Conservation (phyloP, 2,329 filamentous ascomycete genomes). For the Paraphaeosphaeria minitans region DNA sequence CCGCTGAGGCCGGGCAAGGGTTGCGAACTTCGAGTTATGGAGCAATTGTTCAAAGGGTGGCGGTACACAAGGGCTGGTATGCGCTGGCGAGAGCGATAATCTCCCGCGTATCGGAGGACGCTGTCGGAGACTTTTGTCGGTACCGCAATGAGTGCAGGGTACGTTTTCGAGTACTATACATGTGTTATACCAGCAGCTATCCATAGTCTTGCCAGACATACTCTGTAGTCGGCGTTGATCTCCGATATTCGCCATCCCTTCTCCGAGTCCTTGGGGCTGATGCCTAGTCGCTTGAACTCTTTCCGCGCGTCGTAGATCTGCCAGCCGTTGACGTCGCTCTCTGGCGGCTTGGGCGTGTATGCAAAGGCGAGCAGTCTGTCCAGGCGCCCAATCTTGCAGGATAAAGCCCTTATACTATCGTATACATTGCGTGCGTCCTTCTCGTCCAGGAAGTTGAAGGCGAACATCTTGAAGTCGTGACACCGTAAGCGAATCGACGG, state of each 20-base stretch:
- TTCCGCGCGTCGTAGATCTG: slow-evolving; percentile 80
- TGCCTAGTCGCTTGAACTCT: slow-evolving; percentile 87
- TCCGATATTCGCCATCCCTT: slow-evolving; percentile 86
- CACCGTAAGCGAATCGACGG: slow-evolving; percentile 87
- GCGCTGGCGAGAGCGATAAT: slow-evolving; percentile 84
- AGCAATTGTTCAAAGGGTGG: slow-evolving; percentile 96
- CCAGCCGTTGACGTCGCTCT: slow-evolving; percentile 80
- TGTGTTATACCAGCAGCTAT: background rate
- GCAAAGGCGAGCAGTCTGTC: slow-evolving; percentile 91
- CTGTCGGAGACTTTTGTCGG: slow-evolving; percentile 94
- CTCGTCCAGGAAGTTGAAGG: slow-evolving; percentile 82
- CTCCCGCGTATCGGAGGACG: slow-evolving; percentile 88
- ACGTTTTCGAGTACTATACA: slow-evolving; percentile 80
- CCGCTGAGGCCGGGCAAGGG: slow-evolving; percentile 84
- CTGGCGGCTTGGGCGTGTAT: slow-evolving; percentile 75
- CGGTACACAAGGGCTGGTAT: slow-evolving; percentile 92
- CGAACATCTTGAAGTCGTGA: slow-evolving; percentile 92
- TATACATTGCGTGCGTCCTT: slow-evolving; percentile 80
- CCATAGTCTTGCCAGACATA: slow-evolving; percentile 33
- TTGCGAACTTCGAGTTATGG: slow-evolving; percentile 93
- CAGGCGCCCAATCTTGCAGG: slow-evolving; percentile 79
- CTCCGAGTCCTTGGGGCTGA: slow-evolving; percentile 78
- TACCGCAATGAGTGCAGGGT: slow-evolving; percentile 83
- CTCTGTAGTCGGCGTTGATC: slow-evolving; percentile 85
- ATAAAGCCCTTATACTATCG: slow-evolving; percentile 80